Evolutionary conservation across 768 basidiomycete genomes (phyloP).

Genomic region (Infundibulicybe gibba): DNA sequence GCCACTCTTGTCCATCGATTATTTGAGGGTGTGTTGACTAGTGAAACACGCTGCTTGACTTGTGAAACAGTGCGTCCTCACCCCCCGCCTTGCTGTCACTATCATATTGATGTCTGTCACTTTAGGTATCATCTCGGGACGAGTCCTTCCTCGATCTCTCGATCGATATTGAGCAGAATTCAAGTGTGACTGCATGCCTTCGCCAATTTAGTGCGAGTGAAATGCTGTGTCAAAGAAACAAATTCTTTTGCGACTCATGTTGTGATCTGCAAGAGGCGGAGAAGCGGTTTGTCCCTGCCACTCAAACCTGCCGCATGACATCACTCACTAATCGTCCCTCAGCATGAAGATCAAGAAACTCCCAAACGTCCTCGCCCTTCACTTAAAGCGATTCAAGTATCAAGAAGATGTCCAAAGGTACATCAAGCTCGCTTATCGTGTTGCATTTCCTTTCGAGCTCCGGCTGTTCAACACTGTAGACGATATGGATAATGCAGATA

Average conservation of each 20-base stretch:
- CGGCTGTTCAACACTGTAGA: constrained; percentile 97
- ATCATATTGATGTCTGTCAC: constrained; percentile 6
- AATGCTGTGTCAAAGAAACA: constrained; percentile 97
- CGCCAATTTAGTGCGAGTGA: constrained; percentile 96
- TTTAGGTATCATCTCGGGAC: constrained; percentile 87
- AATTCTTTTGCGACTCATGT: constrained; percentile 97
- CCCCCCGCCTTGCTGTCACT: constrained; percentile 1
- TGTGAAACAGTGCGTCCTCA: constrained; percentile 85
- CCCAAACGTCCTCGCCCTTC: constrained; percentile 92
- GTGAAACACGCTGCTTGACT: constrained; percentile 95
- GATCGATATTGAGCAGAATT: constrained; percentile 98
- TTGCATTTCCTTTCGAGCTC: constrained; percentile 93
- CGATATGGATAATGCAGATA: constrained; percentile 86
- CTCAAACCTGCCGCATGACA: constrained; percentile 1
- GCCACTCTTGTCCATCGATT: constrained; percentile 86
- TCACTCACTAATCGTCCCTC: constrained; percentile 8
- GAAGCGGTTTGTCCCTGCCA: constrained; percentile 64
- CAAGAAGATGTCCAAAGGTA: constrained; percentile 89
- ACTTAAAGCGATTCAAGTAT: constrained; percentile 98
- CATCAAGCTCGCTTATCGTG: constrained; percentile 94
- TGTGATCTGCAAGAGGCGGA: constrained; percentile 97
- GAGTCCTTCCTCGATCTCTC: constrained; percentile 98
- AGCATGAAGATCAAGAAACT: constrained; percentile 99
- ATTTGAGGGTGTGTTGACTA: constrained; percentile 92
- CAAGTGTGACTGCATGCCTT: constrained; percentile 93